phyloP scores from a whole-genome alignment of 1,284 basidiomycete genomes.

The Phlebopus sp. region DNA sequence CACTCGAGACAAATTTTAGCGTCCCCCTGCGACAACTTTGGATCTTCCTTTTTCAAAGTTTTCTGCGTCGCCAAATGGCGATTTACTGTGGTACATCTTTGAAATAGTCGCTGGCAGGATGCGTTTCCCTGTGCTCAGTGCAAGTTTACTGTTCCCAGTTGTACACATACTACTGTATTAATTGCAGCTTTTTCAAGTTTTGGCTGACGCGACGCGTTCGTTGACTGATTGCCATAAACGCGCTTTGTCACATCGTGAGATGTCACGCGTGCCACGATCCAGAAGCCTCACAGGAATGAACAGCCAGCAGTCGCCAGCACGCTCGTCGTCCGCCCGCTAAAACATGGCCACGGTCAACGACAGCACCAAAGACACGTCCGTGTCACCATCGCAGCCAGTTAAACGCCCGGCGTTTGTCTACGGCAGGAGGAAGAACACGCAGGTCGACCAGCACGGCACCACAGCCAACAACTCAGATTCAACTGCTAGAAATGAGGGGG shows the following conservation, averaged over 20 bases:
- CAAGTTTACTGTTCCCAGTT: no score
- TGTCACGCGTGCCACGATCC: conserved; percentile 21
- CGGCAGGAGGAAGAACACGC: conserved; percentile 17
- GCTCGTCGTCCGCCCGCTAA: conserved; percentile 4
- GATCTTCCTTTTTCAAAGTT: no score
- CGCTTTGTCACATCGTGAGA: conserved; percentile 33
- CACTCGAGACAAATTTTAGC: no score
- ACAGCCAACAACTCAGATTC: conserved; percentile 1
- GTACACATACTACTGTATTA: no score
- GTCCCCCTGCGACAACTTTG: no score
- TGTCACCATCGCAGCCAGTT: conserved; percentile 8
- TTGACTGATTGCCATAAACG: conserved; percentile 30
- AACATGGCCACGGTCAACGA: conserved; percentile 15
- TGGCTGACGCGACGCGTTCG: conserved; percentile 22
- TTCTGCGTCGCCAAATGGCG: no score
- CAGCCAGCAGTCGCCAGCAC: conserved; percentile 3
- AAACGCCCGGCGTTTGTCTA: conserved; percentile 30
- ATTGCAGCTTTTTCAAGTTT: no score
- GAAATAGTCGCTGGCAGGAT: no score
- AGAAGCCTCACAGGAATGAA: conserved; percentile 3
- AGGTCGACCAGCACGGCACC: conserved; percentile 7
- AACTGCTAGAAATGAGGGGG: not conserved
- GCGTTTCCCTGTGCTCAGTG: no score
- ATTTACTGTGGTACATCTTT: no score
- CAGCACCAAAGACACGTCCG: not conserved